Evolutionary conservation across 257 asterid species (phyloP), one percentile per base, ranked within the genome.

Genomic region (Solanum tacnaense): DNA sequence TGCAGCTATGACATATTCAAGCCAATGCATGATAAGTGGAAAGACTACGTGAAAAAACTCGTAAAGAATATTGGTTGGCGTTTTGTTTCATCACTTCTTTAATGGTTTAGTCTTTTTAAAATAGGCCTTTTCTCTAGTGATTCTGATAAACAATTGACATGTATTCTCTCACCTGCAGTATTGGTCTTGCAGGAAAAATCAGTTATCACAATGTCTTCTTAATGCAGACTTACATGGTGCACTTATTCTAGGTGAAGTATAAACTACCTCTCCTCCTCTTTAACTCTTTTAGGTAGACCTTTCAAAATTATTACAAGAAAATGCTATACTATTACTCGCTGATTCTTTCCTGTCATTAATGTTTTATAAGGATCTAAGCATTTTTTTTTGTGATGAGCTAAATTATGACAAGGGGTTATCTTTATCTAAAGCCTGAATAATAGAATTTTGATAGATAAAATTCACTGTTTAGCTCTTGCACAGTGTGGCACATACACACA

Each of bases 181-280:
- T 88, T 72, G 70, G 76, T 87, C 76, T 82, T 93, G 93, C 98
- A 95, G 99, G 96, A 94, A 94, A 90, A 94, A 96, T 88, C 94
- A 97, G 90, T 56, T 94, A 91, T 92, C 97, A 32, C 95, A 95
- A 89, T 91, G 93, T 88, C 91, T 97, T 89, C 96, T 95, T 72
- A 93, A 92, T 89, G 98, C 94, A 13, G 96, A 93, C 89, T 91
- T 95, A 20, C 98, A 95, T 46, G 99, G 98, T 73, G 96, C 98
- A 79, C 60, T 49, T 49, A 15, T 49, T 49, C 58, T 15, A 49
- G 58, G 58, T 49, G 58, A 49, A 49, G 58, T 49, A 36, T n/a
- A 36, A 81, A 85, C 86, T 78, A n/a, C 46, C 56, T 86, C 88
- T n/a, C 60, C 36, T 78, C 46, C 60, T 76, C 25, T 75, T 78